phyloP scores from a whole-genome alignment of 1,139 yeast genomes.

The Nakaseomyces nivariensis region DNA sequence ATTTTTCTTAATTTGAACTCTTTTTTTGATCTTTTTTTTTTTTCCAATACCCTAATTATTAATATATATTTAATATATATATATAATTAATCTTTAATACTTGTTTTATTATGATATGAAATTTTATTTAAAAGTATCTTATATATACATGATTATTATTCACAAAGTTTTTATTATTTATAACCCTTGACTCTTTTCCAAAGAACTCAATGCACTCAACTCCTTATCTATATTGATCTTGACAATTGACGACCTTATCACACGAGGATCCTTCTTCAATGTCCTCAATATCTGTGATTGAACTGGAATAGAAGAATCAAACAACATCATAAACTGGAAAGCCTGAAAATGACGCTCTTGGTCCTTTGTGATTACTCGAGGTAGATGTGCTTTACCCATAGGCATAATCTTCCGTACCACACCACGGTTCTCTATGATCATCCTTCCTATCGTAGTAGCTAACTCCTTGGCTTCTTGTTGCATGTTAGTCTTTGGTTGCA shows the following conservation, averaged over 20 bases:
- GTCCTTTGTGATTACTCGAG: conserved; percentile 72
- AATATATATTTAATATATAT: background rate
- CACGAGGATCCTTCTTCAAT: conserved; percentile 79
- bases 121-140: too few relatives aligned
- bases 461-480: conserved; percentile 54
- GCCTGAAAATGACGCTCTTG: conserved; percentile 90
- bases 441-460: conserved; percentile 72
- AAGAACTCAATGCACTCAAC: conserved; percentile 46
- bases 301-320: conserved; percentile 77
- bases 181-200: conserved; percentile 31
- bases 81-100: conserved; percentile 8
- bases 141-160: background rate
- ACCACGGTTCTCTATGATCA: conserved; percentile 83
- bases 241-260: conserved; percentile 66
- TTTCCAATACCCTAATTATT: background rate
- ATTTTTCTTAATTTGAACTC: too few relatives aligned
- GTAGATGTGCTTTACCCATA: conserved; percentile 69
- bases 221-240: conserved; percentile 52
- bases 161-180: background rate
- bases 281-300: conserved; percentile 80
- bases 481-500: conserved; percentile 41
- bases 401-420: conserved; percentile 75
- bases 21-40: too few relatives aligned
- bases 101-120: too few relatives aligned
- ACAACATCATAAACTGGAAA: conserved; percentile 73